These are phyloP conservation scores for Metarhizium album DNA, from an alignment of 2,329 filamentous ascomycete genomes.

Conservation along the genomic window DNA sequence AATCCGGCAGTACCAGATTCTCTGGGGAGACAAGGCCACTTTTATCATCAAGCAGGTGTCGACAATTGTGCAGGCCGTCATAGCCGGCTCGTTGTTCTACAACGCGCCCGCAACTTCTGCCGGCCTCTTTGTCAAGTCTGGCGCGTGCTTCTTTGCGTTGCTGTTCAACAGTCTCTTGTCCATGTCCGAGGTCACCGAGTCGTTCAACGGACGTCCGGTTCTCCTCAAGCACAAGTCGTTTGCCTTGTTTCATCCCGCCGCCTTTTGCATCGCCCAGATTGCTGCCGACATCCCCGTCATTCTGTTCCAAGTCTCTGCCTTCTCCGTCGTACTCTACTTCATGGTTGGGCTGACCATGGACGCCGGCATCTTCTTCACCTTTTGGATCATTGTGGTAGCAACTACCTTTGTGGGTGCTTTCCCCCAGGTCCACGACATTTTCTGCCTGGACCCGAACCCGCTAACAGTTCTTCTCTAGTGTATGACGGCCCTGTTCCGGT, in stretches of 20 bases:
- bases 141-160: conserved; percentile 53
- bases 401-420: conserved; percentile 35
- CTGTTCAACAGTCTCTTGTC: conserved; percentile 51
- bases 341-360: conserved; percentile 45
- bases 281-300: conserved; percentile 44
- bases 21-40: conserved; percentile 54
- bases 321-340: conserved; percentile 51
- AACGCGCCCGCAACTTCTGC: conserved; percentile 44
- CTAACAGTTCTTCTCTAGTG: conserved; percentile 16
- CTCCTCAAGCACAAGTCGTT: conserved; percentile 48
- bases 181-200: conserved; percentile 56
- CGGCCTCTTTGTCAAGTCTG: conserved; percentile 54
- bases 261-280: conserved; percentile 47
- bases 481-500: conserved; percentile 49
- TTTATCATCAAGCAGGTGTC: conserved; percentile 52
- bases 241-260: conserved; percentile 45
- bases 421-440: not conserved
- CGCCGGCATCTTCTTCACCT: conserved; percentile 50
- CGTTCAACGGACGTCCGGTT: conserved; percentile 48
- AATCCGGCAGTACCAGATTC: conserved; percentile 51
- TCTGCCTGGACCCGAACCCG: not conserved
- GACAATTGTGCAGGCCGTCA: conserved; percentile 47
- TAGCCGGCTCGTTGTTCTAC: conserved; percentile 59
- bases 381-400: conserved; percentile 41
- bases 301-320: conserved; percentile 46